Base-by-base conservation (phyloP, 2,329 filamentous ascomycete species). In the Colletotrichum viniferum region DNA sequence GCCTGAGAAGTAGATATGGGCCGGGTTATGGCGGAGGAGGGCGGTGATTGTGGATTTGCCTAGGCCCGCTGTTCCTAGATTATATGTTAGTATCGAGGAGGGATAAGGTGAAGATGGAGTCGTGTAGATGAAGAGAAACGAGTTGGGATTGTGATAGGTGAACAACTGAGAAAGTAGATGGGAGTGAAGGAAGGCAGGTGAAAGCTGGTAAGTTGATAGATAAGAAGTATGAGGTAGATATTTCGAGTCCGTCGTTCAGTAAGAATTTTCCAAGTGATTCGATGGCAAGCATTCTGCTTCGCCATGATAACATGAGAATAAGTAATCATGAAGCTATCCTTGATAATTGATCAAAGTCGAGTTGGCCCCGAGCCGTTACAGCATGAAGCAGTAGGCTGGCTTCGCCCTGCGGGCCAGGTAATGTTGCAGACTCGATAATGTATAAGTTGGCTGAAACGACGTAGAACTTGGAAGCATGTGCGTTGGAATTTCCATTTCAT, bases 1-100 rank as follows among this genome's bases (percentile, higher is more conserved):
- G 4, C 88, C 89, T 16, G 86, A 88, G 73, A 92, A 86, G 82
- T 89, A 91, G 76, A 92, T 88, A 71, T 89, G 86, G 1, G 83
- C 82, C 3, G 90, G 89, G 9, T 83, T 80, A 79, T 91, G 90
- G 21, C 58, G 28, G 24, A 76, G 71, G 18, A 76, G 65, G 43
- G 74, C 26, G 21, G 18, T 18, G 32, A 70, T 65, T 16, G 74
- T 74, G 10, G 74, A 28, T 65, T 74, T 76, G n/a, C 74, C 74
- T 4, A 74, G n/a, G 5, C 71, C 74, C n/a, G 74, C 71, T 65
- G 74, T 74, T 24, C 74, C 71, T 76, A n/a, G 13, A 14, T 18
- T 7, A 6, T 55, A 8, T 74, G 65, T 55, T 24, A 14, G n/a
- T 18, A 7, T 38, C 3, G 24, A 5, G 8, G 9, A 28, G 12